Evolutionary conservation across 805 yeast species (phyloP).

Genomic region (Saccharomycopsis guyanensis): DNA sequence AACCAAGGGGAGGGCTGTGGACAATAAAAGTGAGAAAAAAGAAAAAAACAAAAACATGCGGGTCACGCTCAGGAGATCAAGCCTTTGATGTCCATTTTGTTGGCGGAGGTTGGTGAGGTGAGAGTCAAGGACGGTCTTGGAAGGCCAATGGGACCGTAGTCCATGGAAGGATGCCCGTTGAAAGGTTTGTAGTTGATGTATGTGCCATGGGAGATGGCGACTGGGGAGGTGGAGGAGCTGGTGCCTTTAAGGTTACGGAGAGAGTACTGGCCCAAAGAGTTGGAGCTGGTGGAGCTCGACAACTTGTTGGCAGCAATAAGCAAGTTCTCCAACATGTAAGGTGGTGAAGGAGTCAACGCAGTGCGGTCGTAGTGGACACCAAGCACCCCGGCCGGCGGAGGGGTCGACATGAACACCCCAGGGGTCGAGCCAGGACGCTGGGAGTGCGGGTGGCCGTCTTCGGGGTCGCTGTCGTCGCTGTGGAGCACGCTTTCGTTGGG

Average conservation of each 20-base stretch:
- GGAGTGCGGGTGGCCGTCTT: background rate
- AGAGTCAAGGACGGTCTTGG: background rate
- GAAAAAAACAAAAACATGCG: background rate
- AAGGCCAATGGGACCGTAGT: background rate
- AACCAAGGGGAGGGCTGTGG: background rate
- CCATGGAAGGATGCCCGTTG: background rate
- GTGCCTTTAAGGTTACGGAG: background rate
- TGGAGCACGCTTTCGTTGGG: constrained; percentile 8
- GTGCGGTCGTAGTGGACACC: background rate
- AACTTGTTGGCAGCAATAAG: constrained; percentile 10
- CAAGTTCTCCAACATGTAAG: constrained; percentile 7
- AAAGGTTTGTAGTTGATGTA: constrained; percentile 2
- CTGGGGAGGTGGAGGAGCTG: background rate
- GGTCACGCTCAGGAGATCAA: constrained; percentile 9
- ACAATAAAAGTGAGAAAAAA: background rate
- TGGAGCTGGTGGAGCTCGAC: background rate
- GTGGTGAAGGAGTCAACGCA: constrained; percentile 11
- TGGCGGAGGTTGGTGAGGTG: background rate
- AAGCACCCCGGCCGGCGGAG: background rate
- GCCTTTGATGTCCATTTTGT: constrained; percentile 17
- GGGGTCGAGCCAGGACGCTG: background rate
- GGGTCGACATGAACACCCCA: background rate
- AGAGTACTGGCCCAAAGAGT: background rate
- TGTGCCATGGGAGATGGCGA: background rate
- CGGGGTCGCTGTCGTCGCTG: background rate